Conservation (phyloP, 1,139 yeast genomes). For the Zygoascus meyerae region DNA sequence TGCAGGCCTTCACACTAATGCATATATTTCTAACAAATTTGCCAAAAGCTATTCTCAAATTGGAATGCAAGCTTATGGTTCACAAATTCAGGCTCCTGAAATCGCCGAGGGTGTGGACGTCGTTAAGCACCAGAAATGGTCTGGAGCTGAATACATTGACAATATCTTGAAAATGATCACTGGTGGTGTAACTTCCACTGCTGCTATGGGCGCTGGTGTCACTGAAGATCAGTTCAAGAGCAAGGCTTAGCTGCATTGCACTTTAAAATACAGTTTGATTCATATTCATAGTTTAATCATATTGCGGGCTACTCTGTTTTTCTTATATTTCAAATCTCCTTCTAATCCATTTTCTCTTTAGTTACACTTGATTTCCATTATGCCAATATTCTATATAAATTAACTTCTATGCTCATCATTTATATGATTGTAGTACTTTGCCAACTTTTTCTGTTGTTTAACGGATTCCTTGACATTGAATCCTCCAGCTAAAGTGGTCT, state of each 20-base stretch:
- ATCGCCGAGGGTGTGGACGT: slow-evolving; percentile 89
- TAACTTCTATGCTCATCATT: not conserved
- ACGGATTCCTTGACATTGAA: slow-evolving; percentile 74
- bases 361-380: no score
- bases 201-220: slow-evolving; percentile 98
- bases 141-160: slow-evolving; percentile 97
- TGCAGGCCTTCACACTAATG: slow-evolving; percentile 96
- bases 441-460: slow-evolving; percentile 16
- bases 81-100: slow-evolving; percentile 79
- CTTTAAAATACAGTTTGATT: no score
- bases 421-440: slow-evolving; percentile 11
- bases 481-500: slow-evolving; percentile 69
- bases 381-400: no score
- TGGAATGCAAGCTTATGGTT: slow-evolving; percentile 97
- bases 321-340: no score
- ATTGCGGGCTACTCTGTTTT: no score
- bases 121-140: slow-evolving; percentile 98
- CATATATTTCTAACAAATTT: slow-evolving; percentile 83
- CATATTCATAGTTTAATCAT: no score
- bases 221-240: slow-evolving; percentile 90
- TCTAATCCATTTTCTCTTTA: no score
- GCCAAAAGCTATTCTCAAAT: slow-evolving; percentile 68
- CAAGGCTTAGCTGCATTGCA: slow-evolving; percentile 16
- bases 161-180: slow-evolving; percentile 82
- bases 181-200: slow-evolving; percentile 93